Base-by-base conservation (phyloP, 2,329 filamentous ascomycete genomes). In the Ceratocystis alfenasii region DNA sequence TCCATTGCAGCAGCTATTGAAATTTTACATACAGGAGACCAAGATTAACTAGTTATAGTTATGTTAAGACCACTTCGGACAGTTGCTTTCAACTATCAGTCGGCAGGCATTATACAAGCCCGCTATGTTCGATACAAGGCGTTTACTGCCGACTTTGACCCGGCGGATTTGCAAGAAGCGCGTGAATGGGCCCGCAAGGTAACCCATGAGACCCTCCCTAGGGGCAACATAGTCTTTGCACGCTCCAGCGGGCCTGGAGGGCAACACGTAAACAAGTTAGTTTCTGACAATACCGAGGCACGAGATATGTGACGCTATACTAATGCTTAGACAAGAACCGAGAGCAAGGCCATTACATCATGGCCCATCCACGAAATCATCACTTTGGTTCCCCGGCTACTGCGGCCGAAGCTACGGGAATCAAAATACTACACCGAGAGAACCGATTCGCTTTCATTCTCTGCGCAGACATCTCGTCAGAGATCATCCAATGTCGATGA, bases 261-360 rank as follows among this genome's bases (percentile, higher is more conserved):
- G 1, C 83, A 85, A 69, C 81, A 85, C 70, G 82, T 85, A 41
- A 85, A 85, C 71, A 85, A 85, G 83, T 85, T 70, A 64, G 78
- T 72, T 33, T 1, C 30, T 41, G 25, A 10, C 12, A 1, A 15
- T 20, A 45, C 44, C n/a, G 4, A 46, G 12, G n/a, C 10, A 17
- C 33, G 10, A 10, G 41, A 3, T 17, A 17, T 15, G n/a, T 28
- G n/a, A 6, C 45, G 45, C 17, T 28, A 25, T 25, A 8, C 22
- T 62, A 8, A 36, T 30, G 46, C 44, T 20, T 55, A 1, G 8
- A 20, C n/a, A 69, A 85, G 82, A 68, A 85, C 83, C 0, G 83
- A 85, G 73, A 81, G 77, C 63, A 85, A 85, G 69, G 83, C 82
- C 25, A 81, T 78, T 59, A 83, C 82, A 0, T 75, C 74, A 12